Evolutionary conservation across 2,329 filamentous ascomycete genomes (phyloP), one percentile per base, ranked within the genome.

Genomic region (Amesomyces nigricolor): DNA sequence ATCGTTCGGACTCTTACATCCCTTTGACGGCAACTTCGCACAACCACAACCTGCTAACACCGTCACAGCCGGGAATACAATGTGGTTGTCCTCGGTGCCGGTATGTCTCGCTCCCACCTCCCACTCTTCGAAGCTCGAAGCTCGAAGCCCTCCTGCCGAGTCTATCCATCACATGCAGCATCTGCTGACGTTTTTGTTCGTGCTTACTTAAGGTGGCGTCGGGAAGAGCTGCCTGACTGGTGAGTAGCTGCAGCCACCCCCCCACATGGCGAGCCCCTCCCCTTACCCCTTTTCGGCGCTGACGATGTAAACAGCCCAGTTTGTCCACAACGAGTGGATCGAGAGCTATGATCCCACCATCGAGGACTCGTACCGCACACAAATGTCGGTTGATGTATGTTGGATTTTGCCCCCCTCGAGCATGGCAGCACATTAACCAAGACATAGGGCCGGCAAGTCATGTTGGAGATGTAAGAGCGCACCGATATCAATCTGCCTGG

Each of bases 281-380:
- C 22, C 54, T 47, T 39, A 52, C 44, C 49, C 56, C 51, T 55
- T 55, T 49, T 50, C 57, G 56, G 54, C 58, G 29, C 49, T 55
- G 39, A 53, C 42, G 16, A 42, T 26, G 63, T 56, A 64, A 62
- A 66, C 66, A 90, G 90, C 91, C 66, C 90, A 95, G 78, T 95
- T 95, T 67, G 90, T 95, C 51, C 89, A 94, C 72, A 91, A 94
- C 74, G 87, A 95, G 65, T 95, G 90, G 88, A 92, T 95, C 68
- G 90, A 95, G 72, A 88, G 84, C 70, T 89, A 89, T 72, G 86
- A 89, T 69, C 86, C 86, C 14, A 89, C 86, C 16, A 89, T 89
- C 64, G 86, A 89, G 68, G 86, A 89, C 70, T 87, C 86, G 30
- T 89, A 89, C 68, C 79, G 86, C 59, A 88, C 86, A 59, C 85